A percentile compares a stretch with the other conserved stretches of the same genome.
These are phyloP conservation scores for Takashimella tepidaria DNA, from an alignment of 1,284 basidiomycete species.

Conservation along the genomic window DNA sequence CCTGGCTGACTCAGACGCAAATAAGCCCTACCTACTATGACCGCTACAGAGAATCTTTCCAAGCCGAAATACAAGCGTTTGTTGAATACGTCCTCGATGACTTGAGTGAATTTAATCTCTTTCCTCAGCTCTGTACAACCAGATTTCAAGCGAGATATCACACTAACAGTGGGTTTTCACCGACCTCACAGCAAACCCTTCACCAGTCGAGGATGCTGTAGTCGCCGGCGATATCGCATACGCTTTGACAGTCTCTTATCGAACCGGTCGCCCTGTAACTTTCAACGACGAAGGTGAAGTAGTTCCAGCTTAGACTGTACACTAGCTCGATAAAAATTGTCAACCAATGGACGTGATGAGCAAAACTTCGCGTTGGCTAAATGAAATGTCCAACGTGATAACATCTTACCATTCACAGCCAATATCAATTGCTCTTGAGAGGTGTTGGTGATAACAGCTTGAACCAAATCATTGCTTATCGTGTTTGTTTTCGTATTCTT, in stretches of 20 bases:
- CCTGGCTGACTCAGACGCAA: not conserved
- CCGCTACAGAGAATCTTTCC: conserved; percentile 31
- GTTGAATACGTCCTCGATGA: conserved; percentile 12
- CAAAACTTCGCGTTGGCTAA: too few species aligned
- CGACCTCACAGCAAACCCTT: conserved; percentile 13
- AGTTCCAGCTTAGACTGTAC: not conserved
- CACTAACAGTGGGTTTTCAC: too few species aligned
- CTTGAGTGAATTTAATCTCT: not conserved
- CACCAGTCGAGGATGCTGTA: conserved; percentile 22
- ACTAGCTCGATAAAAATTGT: too few species aligned
- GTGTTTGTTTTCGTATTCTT: too few species aligned
- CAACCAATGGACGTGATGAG: too few species aligned
- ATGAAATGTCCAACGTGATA: too few species aligned
- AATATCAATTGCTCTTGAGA: too few species aligned
- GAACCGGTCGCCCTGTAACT: conserved; percentile 16
- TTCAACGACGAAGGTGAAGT: conserved; percentile 26
- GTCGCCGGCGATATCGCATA: conserved; percentile 28
- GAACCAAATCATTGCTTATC: too few species aligned
- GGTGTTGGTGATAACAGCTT: too few species aligned
- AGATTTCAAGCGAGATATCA: too few species aligned
- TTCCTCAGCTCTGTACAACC: too few species aligned
- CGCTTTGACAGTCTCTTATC: conserved; percentile 25
- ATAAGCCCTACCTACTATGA: conserved; percentile 13
- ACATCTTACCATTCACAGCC: too few species aligned
- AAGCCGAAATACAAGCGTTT: conserved; percentile 22